Evolutionary conservation across 2,329 filamentous ascomycete genomes (phyloP).

Genomic region (Aotearoamyces nothofagi): DNA sequence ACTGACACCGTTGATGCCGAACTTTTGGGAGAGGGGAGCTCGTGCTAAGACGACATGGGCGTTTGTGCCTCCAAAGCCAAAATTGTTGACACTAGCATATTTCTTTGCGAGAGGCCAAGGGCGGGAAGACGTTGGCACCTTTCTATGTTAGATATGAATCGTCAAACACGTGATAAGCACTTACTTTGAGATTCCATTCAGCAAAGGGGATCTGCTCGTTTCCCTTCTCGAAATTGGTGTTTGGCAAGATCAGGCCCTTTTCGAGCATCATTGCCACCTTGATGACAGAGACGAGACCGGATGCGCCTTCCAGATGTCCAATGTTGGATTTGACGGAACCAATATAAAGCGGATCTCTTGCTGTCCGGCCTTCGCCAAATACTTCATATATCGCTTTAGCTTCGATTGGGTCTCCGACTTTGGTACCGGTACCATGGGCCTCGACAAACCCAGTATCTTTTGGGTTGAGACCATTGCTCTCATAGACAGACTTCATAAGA

Average conservation of each 20-base stretch:
- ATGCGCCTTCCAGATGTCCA: conserved; percentile 22
- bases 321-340: conserved; percentile 15
- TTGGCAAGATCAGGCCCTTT: conserved; percentile 26
- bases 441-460: conserved; percentile 7
- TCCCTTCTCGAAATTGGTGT: conserved; percentile 23
- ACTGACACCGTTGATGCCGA: conserved; percentile 2
- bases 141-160: conserved; percentile 6
- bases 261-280: conserved; percentile 27
- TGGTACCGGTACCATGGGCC: conserved; percentile 16
- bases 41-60: conserved; percentile 14
- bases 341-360: conserved; percentile 8
- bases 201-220: conserved; percentile 22
- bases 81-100: conserved; percentile 26
- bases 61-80: conserved; percentile 19
- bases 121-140: conserved; percentile 8
- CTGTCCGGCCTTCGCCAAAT: conserved; percentile 5
- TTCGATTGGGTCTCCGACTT: conserved; percentile 14
- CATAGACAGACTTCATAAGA: conserved; percentile 18
- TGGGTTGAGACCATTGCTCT: conserved; percentile 1
- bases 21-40: conserved; percentile 1
- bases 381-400: conserved; percentile 6
- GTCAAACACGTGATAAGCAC: conserved; percentile 21
- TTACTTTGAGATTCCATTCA: conserved; percentile 22
- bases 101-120: conserved; percentile 23
- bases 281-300: conserved; percentile 24